Percentiles rank a stretch among this genome's conserved stretches.
Evolutionary conservation across 78 protist species (phyloP).

Genomic region (Dictyostelium firmibasis): DNA sequence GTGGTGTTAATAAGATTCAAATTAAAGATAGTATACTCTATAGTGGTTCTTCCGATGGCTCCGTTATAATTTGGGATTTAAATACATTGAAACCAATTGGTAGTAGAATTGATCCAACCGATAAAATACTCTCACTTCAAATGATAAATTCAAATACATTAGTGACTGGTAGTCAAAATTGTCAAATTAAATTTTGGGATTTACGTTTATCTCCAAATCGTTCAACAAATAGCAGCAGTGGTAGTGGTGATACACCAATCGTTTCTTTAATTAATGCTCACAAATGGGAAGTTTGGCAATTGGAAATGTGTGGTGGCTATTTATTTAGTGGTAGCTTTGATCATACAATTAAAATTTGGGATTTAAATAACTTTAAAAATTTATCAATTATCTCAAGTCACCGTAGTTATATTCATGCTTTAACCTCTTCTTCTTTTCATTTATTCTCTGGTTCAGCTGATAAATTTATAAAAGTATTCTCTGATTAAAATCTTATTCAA

Average conservation of each 20-base stretch:
- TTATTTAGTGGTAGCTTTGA: conserved; percentile 78
- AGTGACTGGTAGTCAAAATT: conserved; percentile 36
- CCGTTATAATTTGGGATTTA: conserved; percentile 50
- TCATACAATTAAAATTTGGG: conserved; percentile 76
- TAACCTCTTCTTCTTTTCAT: conserved; percentile 29
- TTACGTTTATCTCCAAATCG: background rate
- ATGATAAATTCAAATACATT: conserved; percentile 25
- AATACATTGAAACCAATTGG: background rate
- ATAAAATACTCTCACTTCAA: conserved; percentile 26
- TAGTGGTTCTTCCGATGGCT: conserved; percentile 59
- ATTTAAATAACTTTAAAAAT: conserved; percentile 31
- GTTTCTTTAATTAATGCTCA: conserved; percentile 25
- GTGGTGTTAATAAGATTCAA: conserved; percentile 40
- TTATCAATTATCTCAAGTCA: conserved; percentile 33
- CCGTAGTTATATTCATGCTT: conserved; percentile 62
- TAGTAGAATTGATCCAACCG: background rate
- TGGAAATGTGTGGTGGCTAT: conserved; percentile 57
- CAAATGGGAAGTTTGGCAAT: conserved; percentile 83
- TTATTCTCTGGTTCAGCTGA: conserved; percentile 75
- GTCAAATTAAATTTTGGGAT: conserved; percentile 60
- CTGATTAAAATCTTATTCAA: background rate
- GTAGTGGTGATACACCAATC: background rate
- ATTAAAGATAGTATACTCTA: background rate
- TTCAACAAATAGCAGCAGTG: background rate
- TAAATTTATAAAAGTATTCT: conserved; percentile 23